Percentiles rank a stretch among this genome's conserved stretches.
phyloP scores from a whole-genome alignment of 208 protist genomes.

The Trypanosoma conorhini region DNA sequence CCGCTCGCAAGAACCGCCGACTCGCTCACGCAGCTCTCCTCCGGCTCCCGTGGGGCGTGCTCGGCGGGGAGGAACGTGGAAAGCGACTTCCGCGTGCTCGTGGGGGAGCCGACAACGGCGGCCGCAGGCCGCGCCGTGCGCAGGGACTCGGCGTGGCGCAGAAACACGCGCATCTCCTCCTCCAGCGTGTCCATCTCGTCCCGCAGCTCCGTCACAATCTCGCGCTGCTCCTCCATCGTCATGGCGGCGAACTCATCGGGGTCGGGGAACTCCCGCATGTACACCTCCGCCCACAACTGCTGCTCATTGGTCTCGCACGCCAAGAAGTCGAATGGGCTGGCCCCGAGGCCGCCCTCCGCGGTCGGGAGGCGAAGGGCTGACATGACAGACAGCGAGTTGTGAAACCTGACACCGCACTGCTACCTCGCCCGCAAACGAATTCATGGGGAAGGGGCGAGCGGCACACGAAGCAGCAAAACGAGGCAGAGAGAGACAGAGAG shows the following conservation, averaged over 20 bases:
- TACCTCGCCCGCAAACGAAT: neutral
- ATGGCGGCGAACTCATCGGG: slow-evolving; percentile 48
- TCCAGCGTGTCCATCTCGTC: slow-evolving; percentile 66
- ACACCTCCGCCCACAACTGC: slow-evolving; percentile 62
- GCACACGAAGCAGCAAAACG: neutral
- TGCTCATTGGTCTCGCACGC: slow-evolving; percentile 28
- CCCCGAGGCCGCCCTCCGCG: neutral
- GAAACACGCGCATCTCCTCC: slow-evolving; percentile 65
- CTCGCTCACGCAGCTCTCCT: slow-evolving; percentile 5
- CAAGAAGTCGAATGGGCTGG: slow-evolving; percentile 6
- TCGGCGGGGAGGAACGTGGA: slow-evolving; percentile 10
- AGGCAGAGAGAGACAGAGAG: slow-evolving; percentile 10
- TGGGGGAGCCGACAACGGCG: too few species aligned
- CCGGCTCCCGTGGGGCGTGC: neutral
- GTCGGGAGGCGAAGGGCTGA: neutral
- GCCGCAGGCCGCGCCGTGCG: slow-evolving; percentile 11
- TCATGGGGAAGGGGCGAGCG: neutral
- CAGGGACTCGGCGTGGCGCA: slow-evolving; percentile 40
- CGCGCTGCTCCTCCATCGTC: slow-evolving; percentile 41
- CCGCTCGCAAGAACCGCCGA: neutral
- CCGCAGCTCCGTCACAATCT: slow-evolving; percentile 55
- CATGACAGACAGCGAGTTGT: neutral
- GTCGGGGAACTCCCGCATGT: slow-evolving; percentile 57
- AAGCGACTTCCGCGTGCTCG: neutral
- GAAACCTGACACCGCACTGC: neutral